Evolutionary conservation across 164 flowering plant genomes (phyloP).

Genomic region (Nymphaea thermarum): DNA sequence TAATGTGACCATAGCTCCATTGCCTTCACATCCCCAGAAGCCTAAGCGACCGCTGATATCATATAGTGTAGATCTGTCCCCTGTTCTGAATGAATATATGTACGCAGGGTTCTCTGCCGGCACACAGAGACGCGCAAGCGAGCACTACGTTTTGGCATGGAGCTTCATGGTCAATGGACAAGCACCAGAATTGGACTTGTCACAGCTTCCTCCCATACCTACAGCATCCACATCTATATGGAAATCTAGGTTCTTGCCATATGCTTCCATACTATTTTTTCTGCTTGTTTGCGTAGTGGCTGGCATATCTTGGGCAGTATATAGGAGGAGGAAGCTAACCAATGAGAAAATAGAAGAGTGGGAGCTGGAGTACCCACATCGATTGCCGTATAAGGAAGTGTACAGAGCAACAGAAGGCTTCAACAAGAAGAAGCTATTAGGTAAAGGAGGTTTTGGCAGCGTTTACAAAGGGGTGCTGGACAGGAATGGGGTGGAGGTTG

Average conservation of each 20-base stretch:
- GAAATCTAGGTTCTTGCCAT: neutral
- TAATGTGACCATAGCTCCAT: conserved; percentile 3
- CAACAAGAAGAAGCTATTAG: neutral
- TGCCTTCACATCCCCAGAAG: neutral
- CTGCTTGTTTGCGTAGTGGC: neutral
- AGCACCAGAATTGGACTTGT: neutral
- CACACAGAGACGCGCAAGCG: neutral
- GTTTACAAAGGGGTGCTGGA: neutral
- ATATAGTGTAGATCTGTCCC: neutral
- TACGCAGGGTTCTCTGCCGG: neutral
- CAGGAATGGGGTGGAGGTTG: neutral
- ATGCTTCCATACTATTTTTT: neutral
- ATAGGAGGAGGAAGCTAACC: neutral
- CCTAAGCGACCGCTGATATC: neutral
- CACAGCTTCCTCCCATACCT: neutral
- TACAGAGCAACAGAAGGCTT: conserved; percentile 1
- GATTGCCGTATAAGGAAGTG: conserved; percentile 2
- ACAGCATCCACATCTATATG: neutral
- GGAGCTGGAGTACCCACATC: neutral
- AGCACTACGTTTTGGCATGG: neutral
- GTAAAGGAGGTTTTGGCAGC: conserved; percentile 1
- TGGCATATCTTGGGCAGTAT: neutral
- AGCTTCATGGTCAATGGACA: neutral
- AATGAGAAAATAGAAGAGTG: neutral
- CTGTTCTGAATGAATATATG: neutral